These are phyloP conservation scores for Panaeolus papilionaceus DNA, from an alignment of 768 basidiomycete genomes.

Conservation along the genomic window DNA sequence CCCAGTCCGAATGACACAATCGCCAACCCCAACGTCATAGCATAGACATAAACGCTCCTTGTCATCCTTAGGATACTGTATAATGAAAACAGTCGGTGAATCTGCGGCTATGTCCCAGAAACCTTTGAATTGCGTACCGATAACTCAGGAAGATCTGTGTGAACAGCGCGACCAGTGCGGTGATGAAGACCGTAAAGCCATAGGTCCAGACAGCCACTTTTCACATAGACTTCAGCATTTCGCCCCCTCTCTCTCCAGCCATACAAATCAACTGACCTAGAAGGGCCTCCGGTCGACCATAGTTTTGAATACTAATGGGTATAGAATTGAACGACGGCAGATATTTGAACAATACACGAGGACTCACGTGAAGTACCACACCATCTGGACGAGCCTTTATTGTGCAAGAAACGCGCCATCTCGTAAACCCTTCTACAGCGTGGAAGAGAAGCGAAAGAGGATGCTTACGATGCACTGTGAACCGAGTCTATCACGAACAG, in stretches of 20 bases:
- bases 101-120: slow-evolving; percentile 21
- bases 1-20: slow-evolving; percentile 39
- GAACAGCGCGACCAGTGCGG: slow-evolving; percentile 48
- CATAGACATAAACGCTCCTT: slow-evolving; percentile 26
- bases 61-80: slow-evolving; percentile 27
- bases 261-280: background rate
- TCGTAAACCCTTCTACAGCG: background rate
- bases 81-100: slow-evolving; percentile 18
- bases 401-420: background rate
- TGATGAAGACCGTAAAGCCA: slow-evolving; percentile 51
- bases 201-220: slow-evolving; percentile 50
- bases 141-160: slow-evolving; percentile 52
- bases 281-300: slow-evolving; percentile 4
- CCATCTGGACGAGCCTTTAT: slow-evolving; percentile 15
- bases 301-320: background rate
- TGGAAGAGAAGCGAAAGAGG: background rate
- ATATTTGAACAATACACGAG: background rate
- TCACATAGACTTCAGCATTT: background rate
- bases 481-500: slow-evolving; percentile 41
- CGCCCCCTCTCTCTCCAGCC: background rate
- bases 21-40: slow-evolving; percentile 24
- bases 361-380: slow-evolving; percentile 17
- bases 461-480: slow-evolving; percentile 40
- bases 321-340: background rate
- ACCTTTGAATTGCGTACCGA: slow-evolving; percentile 31